These are phyloP conservation scores for Lodderomyces margitis DNA, from an alignment of 1,139 yeast genomes.

Conservation along the genomic window DNA sequence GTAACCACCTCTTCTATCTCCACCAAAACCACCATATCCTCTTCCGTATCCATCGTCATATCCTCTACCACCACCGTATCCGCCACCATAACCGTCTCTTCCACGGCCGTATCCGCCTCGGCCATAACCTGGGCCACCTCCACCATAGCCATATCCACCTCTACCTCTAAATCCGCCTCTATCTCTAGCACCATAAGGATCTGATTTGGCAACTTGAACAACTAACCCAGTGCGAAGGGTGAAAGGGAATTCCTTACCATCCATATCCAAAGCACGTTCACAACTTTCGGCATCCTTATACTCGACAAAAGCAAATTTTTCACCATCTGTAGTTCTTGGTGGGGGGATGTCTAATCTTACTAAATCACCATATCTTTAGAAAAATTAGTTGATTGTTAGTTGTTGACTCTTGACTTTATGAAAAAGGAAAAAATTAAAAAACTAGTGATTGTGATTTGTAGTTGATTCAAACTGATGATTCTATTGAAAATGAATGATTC, in stretches of 20 bases:
- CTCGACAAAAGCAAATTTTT: conserved; percentile 74
- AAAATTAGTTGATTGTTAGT: conserved; percentile 9
- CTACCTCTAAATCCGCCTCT: conserved; percentile 32
- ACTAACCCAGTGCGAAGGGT: conserved; percentile 40
- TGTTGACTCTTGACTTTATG: conserved; percentile 13
- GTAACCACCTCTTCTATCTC: conserved; percentile 18
- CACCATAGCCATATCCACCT: conserved; percentile 26
- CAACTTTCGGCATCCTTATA: conserved; percentile 60
- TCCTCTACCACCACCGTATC: conserved; percentile 9
- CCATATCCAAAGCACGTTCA: conserved; percentile 56
- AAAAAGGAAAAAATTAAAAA: not conserved
- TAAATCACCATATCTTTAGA: conserved; percentile 55
- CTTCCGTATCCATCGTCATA: conserved; percentile 18
- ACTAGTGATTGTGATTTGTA: conserved; percentile 2
- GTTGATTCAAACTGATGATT: not conserved
- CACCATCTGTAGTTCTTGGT: conserved; percentile 60
- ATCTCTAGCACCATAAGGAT: conserved; percentile 45
- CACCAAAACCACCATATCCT: conserved; percentile 20
- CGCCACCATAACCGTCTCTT: conserved; percentile 16
- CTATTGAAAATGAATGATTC: conserved; percentile 1
- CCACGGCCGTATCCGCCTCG: conserved; percentile 17
- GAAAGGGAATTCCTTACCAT: conserved; percentile 44
- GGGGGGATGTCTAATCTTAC: conserved; percentile 72
- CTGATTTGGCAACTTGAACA: conserved; percentile 61
- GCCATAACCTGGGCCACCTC: conserved; percentile 16